Base-by-base conservation (phyloP, 2,329 filamentous ascomycete species). In the Aphanocladium album region DNA sequence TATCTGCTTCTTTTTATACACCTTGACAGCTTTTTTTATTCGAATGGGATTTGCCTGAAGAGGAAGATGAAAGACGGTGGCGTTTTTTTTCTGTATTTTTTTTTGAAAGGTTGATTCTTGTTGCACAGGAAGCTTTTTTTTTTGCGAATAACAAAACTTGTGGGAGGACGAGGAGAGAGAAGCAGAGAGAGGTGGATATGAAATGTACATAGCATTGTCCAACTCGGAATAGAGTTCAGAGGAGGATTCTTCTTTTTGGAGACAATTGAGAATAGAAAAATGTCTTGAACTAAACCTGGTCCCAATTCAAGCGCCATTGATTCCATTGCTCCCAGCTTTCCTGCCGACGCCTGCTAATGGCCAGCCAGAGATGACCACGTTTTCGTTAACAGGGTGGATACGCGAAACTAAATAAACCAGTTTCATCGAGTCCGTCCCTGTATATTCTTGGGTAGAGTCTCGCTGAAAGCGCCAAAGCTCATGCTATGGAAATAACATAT, bases 181-280 rank as follows among this genome's bases (percentile, higher is more conserved):
- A 17, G 23, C 17, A 33, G 53, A 33, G 56, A 46, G 50, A 60
- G 57, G 46, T 46, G 49, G 56, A 51, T 62, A 45, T 50, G 43
- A 56, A 53, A 50, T 60, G 56, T 62, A 59, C 43, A 62, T 62
- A 61, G 53, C 53, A 57, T 57, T 41, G 27, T 43, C 52, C 59
- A 45, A 21, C 30, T 45, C 49, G 33, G 7, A 47, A 19, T 5
- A 33, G 49, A 25, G 39, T 19, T 45, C 11, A 46, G 35, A 46
- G 35, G 25, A 33, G 16, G 25, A 39, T 33, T 45, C 6, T 7
- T 9, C 9, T 57, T 56, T 23, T 57, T 57, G 53, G 59, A 57
- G 53, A 57, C 35, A 50, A 49, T 17, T 41, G 21, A 54, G 33
- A 54, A 54, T 54, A 54, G 21, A 51, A 60, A 25, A 47, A 25